phyloP scores from a whole-genome alignment of 768 basidiomycete species.

The Calocera cornea region DNA sequence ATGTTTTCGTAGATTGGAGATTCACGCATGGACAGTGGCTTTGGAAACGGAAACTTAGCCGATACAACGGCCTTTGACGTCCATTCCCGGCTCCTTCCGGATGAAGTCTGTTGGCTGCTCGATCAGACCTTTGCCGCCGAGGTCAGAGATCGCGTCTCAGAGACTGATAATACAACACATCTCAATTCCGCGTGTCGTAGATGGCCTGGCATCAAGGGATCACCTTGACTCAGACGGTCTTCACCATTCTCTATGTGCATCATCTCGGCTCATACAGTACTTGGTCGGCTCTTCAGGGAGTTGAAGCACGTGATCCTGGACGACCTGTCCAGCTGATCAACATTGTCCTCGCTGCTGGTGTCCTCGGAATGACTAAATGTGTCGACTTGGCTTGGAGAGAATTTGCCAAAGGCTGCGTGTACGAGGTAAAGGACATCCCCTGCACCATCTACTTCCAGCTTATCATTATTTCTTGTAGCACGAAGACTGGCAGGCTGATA shows the following conservation, averaged over 20 bases:
- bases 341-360: conserved; percentile 50
- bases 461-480: conserved; percentile 32
- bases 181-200: conserved; percentile 30
- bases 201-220: conserved; percentile 81
- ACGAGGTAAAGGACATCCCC: conserved; percentile 53
- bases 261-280: conserved; percentile 39
- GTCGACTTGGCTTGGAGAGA: conserved; percentile 76
- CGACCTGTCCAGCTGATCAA: conserved; percentile 53
- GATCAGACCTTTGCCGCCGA: conserved; percentile 68
- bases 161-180: conserved; percentile 9
- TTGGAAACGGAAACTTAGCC: conserved; percentile 29
- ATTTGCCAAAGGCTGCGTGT: conserved; percentile 54
- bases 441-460: conserved; percentile 4
- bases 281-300: conserved; percentile 24
- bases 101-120: conserved; percentile 80
- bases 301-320: conserved; percentile 25
- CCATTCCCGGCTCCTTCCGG: conserved; percentile 45
- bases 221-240: conserved; percentile 74
- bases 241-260: conserved; percentile 63
- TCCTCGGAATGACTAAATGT: conserved; percentile 61
- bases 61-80: conserved; percentile 47
- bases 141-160: conserved; percentile 26
- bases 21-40: conserved; percentile 75
- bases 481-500: conserved; percentile 85
- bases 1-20: conserved; percentile 60